Evolutionary conservation across 2,329 filamentous ascomycete species (phyloP).

Genomic region (Pseudogymnoascus sp.): DNA sequence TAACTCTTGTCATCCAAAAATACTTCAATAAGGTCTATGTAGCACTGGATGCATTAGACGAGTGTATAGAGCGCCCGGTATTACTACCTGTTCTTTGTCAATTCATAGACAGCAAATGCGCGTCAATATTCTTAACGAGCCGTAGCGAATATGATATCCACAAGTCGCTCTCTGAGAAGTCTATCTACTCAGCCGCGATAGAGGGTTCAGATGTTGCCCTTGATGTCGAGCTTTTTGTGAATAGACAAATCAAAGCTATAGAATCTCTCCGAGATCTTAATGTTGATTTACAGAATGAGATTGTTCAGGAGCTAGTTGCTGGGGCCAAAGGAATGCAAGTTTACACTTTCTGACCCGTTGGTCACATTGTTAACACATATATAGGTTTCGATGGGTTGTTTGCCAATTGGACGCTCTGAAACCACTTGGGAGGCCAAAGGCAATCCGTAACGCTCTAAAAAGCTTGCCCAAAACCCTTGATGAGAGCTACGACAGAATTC

Average conservation of each 20-base stretch:
- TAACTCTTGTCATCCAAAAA: background rate
- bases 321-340: conserved; percentile 21
- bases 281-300: conserved; percentile 15
- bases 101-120: background rate
- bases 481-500: conserved; percentile 23
- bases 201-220: background rate
- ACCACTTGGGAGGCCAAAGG: conserved; percentile 20
- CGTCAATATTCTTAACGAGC: background rate
- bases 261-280: background rate
- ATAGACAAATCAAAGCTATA: background rate
- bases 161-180: background rate
- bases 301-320: conserved; percentile 14
- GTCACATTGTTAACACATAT: background rate
- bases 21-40: background rate
- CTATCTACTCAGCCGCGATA: background rate
- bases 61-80: background rate
- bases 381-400: conserved; percentile 27
- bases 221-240: background rate
- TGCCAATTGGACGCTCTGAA: conserved; percentile 28
- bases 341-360: background rate
- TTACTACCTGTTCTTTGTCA: background rate
- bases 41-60: background rate
- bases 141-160: background rate
- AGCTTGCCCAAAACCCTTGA: conserved; percentile 21
- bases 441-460: conserved; percentile 20